Base-by-base conservation (phyloP, 257 asterid species). In the Avicennia marina region DNA sequence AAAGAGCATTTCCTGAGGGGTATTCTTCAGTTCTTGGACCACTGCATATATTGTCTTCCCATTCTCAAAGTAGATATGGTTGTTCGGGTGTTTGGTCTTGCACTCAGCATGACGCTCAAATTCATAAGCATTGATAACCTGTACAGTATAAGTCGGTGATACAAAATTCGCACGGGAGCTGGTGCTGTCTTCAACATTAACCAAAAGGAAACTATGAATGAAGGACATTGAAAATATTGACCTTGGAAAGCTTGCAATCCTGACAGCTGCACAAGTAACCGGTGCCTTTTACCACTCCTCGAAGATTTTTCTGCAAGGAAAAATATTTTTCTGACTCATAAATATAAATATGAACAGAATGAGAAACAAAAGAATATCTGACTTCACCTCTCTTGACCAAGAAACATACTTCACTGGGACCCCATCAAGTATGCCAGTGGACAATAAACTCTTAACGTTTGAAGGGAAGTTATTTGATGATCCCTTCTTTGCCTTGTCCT, bases 401-500 rank as follows among this genome's bases (percentile, higher is more conserved):
- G 96, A 87, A 66, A 79, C 89, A 52, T 90, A 90, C 71, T 79
- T 90, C 75, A 90, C 93, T 0, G 95, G 86, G 61, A 87, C 89
- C 53, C 96, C 98, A 76, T 90, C 91, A 56, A 85, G 80, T 52
- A 87, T 83, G 55, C 95, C 91, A 62, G 96, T 87, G 27, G 89
- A 78, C 46, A 90, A 64, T 64, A 90, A 72, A 64, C 78, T 76
- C 67, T 76, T 90, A 38, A 90, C 94, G 65, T 87, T 78, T 31
- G 89, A 39, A 44, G 96, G 96, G 59, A 87, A 90, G 69, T 70
- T 78, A 59, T 68, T 76, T 1, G 82, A 60, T 3, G 78, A 16
- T 19, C 45, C 67, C 67, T 69, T 83, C 62, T 79, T 78, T 7
- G 72, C 16, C 75, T 76, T 83, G 56, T 39, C 64, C 68, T 66